Conservation (phyloP, 2,329 filamentous ascomycete species). For the Xylaria arbuscula region DNA sequence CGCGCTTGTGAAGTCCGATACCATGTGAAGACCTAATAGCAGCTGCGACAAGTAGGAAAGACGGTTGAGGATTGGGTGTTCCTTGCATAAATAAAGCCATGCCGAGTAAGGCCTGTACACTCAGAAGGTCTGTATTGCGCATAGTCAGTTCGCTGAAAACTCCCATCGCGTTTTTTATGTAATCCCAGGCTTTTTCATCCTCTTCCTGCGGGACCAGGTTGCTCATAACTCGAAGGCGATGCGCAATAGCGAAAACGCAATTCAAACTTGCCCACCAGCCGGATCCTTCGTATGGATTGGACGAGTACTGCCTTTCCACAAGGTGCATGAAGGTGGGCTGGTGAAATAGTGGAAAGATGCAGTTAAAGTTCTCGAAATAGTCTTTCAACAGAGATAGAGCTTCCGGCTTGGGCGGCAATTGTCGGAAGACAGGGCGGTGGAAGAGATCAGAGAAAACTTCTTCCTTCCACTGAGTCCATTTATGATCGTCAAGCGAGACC, state of each 20-base stretch:
- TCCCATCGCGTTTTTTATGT: conserved; percentile 95
- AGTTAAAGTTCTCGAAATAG: conserved; percentile 99
- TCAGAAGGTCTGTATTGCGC: conserved; percentile 94
- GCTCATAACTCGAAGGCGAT: conserved; percentile 93
- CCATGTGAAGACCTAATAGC: conserved; percentile 92
- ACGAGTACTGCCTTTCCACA: conserved; percentile 91
- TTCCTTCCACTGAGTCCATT: conserved; percentile 98
- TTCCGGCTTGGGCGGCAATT: conserved; percentile 86
- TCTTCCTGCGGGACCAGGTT: conserved; percentile 91
- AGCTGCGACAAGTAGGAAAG: conserved; percentile 89
- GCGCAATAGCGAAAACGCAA: conserved; percentile 90
- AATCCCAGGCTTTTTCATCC: conserved; percentile 93
- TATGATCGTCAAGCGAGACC: conserved; percentile 91
- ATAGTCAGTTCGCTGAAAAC: conserved; percentile 93
- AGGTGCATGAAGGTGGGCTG: conserved; percentile 99
- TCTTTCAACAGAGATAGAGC: conserved; percentile 89
- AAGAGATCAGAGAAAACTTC: conserved; percentile 96
- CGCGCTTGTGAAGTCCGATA: conserved; percentile 94
- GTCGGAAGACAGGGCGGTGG: conserved; percentile 82
- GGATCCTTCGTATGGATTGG: conserved; percentile 91
- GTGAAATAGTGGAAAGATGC: conserved; percentile 97
- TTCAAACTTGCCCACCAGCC: conserved; percentile 99
- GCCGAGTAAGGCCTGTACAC: conserved; percentile 91
- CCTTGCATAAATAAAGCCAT: conserved; percentile 96
- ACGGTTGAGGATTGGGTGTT: conserved; percentile 94